A percentile compares a stretch with the other conserved stretches of the same genome.
Conservation (phyloP, 805 yeast genomes). For the Kazachstania viticola region DNA sequence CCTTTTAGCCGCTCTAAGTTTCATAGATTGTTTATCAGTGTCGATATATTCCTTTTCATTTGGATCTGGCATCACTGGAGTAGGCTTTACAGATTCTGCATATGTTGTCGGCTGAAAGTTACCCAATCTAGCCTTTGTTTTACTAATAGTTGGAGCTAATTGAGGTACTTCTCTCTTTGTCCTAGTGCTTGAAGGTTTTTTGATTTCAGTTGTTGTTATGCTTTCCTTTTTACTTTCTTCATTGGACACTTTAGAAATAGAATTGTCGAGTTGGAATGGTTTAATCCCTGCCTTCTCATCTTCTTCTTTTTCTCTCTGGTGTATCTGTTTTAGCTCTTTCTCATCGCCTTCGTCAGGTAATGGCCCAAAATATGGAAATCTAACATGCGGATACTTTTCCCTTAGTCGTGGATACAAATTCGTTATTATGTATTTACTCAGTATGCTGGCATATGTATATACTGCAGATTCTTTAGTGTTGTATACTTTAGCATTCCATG, state of each 20-base stretch:
- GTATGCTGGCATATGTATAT: conserved; percentile 51
- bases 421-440: conserved; percentile 30
- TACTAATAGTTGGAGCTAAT: background rate
- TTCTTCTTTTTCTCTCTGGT: conserved; percentile 3
- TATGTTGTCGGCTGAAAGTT: too few species aligned
- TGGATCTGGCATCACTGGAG: background rate
- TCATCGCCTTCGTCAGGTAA: conserved; percentile 38
- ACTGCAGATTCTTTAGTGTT: conserved; percentile 60
- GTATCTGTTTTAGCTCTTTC: conserved; percentile 3
- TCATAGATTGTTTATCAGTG: background rate
- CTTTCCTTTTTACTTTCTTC: too few species aligned
- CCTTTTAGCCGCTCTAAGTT: conserved; percentile 1
- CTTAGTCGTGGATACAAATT: conserved; percentile 27
- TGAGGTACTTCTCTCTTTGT: background rate
- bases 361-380: conserved; percentile 49
- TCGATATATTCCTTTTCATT: conserved; percentile 2
- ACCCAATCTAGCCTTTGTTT: too few species aligned
- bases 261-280: too few species aligned
- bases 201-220: background rate
- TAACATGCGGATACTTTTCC: conserved; percentile 24
- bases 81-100: too few species aligned
- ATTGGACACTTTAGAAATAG: too few species aligned
- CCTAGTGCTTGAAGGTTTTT: too few species aligned
- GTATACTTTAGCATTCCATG: conserved; percentile 82
- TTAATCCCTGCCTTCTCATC: conserved; percentile 3